Percentiles rank a stretch among this genome's conserved stretches.
Conservation (phyloP, 2,329 filamentous ascomycete genomes). For the Trichoderma lentiforme region DNA sequence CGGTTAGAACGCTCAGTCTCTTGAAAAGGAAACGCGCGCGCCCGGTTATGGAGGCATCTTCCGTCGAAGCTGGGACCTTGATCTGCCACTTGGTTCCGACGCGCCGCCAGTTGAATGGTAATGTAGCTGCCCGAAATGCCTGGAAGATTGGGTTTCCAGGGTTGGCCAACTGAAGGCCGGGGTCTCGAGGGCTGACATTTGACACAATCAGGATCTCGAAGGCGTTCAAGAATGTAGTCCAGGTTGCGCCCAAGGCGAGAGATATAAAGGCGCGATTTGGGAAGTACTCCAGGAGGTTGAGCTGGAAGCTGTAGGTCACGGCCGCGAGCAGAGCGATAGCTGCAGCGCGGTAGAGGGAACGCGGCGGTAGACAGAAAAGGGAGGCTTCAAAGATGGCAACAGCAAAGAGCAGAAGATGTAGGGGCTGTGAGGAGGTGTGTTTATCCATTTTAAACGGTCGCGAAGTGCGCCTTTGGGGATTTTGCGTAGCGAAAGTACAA, state of each 20-base stretch:
- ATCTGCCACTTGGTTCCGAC: slow-evolving; percentile 3
- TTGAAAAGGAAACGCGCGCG: not conserved
- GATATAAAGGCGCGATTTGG: not conserved
- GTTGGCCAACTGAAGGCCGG: not conserved
- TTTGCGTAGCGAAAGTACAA: not conserved
- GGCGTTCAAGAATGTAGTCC: not conserved
- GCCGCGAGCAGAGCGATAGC: not conserved
- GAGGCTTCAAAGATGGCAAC: not conserved
- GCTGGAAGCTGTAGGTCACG: not conserved
- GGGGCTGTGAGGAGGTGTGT: not conserved
- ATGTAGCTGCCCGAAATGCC: not conserved
- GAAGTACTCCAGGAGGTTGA: not conserved
- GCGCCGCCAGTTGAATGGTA: slow-evolving; percentile 3
- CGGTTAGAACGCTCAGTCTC: not conserved
- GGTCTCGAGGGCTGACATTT: not conserved
- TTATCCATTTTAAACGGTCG: not conserved
- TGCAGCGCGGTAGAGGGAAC: not conserved
- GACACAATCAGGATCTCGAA: not conserved
- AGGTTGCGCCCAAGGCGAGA: not conserved
- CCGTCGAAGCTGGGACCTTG: not conserved
- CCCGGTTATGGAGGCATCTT: not conserved
- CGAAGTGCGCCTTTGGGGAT: not conserved
- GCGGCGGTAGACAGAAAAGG: not conserved
- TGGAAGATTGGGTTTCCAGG: not conserved
- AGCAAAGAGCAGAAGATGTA: not conserved